Evolutionary conservation across 2,329 filamentous ascomycete species (phyloP).

Genomic region (Neobulgaria alba): DNA sequence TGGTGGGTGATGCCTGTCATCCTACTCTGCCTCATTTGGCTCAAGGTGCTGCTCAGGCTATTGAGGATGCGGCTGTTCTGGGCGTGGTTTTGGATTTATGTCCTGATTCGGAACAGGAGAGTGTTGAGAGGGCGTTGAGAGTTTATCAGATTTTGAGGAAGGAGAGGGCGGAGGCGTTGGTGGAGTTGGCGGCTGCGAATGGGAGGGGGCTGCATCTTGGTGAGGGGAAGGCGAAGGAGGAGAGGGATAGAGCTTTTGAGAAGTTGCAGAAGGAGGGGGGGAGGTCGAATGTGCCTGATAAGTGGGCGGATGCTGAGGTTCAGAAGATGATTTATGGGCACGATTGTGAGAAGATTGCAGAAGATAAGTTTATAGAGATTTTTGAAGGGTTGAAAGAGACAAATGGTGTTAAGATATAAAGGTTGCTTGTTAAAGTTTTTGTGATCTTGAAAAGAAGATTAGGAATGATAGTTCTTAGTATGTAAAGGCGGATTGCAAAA

Average conservation of each 20-base stretch:
- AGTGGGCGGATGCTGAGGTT: constrained; percentile 63
- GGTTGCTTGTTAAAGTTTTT: no score
- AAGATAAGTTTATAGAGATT: no score
- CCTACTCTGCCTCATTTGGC: constrained; percentile 59
- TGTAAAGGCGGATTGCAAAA: no score
- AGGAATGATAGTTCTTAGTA: no score
- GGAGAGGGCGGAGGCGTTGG: constrained; percentile 43
- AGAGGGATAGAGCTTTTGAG: constrained; percentile 48
- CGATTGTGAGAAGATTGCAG: constrained; percentile 49
- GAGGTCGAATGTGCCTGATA: constrained; percentile 53
- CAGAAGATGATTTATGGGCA: constrained; percentile 58
- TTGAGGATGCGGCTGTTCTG: constrained; percentile 56
- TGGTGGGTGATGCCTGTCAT: constrained; percentile 59
- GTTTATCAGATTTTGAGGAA: constrained; percentile 50
- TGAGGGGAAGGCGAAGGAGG: constrained; percentile 48
- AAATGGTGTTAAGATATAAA: no score
- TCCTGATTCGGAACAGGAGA: constrained; percentile 30
- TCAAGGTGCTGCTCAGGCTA: constrained; percentile 60
- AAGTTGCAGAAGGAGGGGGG: constrained; percentile 36
- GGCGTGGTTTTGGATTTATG: constrained; percentile 41
- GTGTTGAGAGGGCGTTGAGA: constrained; percentile 41
- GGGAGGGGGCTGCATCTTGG: constrained; percentile 49
- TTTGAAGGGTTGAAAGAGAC: no score
- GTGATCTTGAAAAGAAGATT: no score
- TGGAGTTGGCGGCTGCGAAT: constrained; percentile 42